These are phyloP conservation scores for Tricholoma matsutake DNA, from an alignment of 768 basidiomycete genomes.

Conservation along the genomic window DNA sequence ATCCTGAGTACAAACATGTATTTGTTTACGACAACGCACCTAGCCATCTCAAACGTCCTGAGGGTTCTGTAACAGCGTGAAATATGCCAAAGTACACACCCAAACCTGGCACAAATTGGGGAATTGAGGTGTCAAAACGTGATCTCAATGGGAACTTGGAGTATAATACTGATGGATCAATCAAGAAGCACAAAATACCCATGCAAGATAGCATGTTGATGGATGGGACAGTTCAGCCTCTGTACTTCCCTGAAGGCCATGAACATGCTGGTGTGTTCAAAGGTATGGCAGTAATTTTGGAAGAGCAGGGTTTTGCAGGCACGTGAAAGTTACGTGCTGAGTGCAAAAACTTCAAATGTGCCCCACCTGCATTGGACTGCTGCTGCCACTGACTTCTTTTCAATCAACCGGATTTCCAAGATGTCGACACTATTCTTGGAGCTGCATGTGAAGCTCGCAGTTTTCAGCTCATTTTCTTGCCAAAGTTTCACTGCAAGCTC, in stretches of 20 bases:
- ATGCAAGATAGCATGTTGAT: background rate
- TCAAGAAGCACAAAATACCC: background rate
- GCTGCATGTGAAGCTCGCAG: background rate
- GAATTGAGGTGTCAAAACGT: background rate
- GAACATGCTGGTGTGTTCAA: background rate
- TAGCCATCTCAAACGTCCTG: background rate
- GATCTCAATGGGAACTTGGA: background rate
- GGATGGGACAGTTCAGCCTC: background rate
- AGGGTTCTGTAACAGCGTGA: background rate
- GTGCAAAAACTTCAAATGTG: too few relatives aligned
- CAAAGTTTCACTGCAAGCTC: constrained; percentile 32
- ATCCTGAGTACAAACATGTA: background rate
- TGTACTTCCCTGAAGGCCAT: background rate
- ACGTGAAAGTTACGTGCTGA: background rate
- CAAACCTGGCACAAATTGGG: background rate
- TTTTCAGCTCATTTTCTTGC: constrained; percentile 17
- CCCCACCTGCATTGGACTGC: background rate
- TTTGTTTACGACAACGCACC: background rate
- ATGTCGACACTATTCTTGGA: background rate
- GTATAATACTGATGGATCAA: background rate
- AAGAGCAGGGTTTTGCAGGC: background rate
- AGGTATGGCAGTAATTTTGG: background rate
- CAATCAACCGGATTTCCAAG: background rate
- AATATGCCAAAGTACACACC: background rate
- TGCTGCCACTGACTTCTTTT: background rate